Evolutionary conservation across 441 rosid genomes (phyloP), one percentile per base, ranked within the genome.

Genomic region (Syzygium malaccense): DNA sequence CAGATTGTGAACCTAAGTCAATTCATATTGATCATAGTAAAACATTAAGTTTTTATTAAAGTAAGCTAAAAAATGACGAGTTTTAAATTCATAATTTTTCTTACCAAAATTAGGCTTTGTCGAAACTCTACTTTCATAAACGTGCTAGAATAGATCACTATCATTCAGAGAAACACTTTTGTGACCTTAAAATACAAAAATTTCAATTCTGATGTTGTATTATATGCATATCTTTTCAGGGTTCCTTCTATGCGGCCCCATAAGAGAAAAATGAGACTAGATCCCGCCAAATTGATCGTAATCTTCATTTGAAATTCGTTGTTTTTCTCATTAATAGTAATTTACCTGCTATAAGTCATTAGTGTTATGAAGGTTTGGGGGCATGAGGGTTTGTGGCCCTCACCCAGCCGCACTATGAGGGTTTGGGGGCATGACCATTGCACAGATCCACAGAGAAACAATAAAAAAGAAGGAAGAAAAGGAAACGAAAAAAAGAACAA

Each of bases 401-500:
- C 1, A 3, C 19, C 20, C 8, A 64, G 71, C 0, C 0, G 5
- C 2, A 37, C 71, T 7, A 7, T 1, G 20, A 30, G 20, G 37
- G n/a, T n/a, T 8, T 15, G 32, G 71, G 20, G 0, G 37, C 37
- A 15, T 30, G 71, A 64, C 12, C 71, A 37, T 64, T 0, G 12
- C 71, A 64, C 18, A 7, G 1, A 64, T 30, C 20, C 3, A 17
- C 30, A 9, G 37, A 64, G 37, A 8, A 64, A 64, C 11, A 64
- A 64, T 30, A 64, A 14, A 64, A n/a, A 64, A 60, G 32, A 10
- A 51, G 14, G 14, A 60, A 3, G 7, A 64, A 62, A n/a, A n/a
- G 0, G 20, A 62, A n/a, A 62, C 11, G 0, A 30, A n/a, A n/a
- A 18, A 4, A 14, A n/a, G 14, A 60, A 58, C 4, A 23, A 20